Conservation (phyloP, 305 asterid genomes). For the Fraxinus latifolia region DNA sequence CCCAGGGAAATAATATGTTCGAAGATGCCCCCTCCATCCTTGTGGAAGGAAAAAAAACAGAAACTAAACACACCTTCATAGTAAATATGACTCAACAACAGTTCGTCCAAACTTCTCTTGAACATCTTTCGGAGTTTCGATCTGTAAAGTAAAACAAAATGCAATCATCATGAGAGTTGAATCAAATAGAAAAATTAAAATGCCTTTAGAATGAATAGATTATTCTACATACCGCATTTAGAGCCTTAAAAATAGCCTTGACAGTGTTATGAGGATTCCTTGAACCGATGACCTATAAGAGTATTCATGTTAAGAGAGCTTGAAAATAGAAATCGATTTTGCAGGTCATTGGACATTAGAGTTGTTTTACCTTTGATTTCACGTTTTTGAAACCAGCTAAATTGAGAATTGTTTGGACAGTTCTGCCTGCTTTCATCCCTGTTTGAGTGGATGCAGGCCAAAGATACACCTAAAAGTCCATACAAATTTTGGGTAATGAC, state of each 20-base stretch:
- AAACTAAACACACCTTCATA: slow-evolving; percentile 36
- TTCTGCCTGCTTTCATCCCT: slow-evolving; percentile 91
- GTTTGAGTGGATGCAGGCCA: slow-evolving; percentile 86
- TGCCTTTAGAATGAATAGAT: slow-evolving; percentile 5
- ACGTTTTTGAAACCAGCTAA: slow-evolving; percentile 93
- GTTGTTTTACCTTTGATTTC: slow-evolving; percentile 67
- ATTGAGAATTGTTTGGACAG: slow-evolving; percentile 64
- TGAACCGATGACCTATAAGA: slow-evolving; percentile 76
- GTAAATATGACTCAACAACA: slow-evolving; percentile 77
- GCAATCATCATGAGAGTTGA: not conserved
- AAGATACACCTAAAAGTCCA: slow-evolving; percentile 60
- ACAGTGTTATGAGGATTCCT: slow-evolving; percentile 91
- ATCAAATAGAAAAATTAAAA: slow-evolving; percentile 11
- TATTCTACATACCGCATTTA: slow-evolving; percentile 61
- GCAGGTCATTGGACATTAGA: not conserved
- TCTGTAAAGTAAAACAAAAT: slow-evolving; percentile 36
- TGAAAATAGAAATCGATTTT: not conserved
- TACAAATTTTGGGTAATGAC: slow-evolving; percentile 2
- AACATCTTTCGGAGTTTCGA: slow-evolving; percentile 84
- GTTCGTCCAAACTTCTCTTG: slow-evolving; percentile 88
- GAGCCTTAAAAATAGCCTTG: slow-evolving; percentile 86
- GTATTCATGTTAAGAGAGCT: slow-evolving; percentile 23
- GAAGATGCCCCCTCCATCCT: not conserved
- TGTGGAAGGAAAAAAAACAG: not conserved
- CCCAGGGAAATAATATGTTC: not conserved